Evolutionary conservation across 2,329 filamentous ascomycete species (phyloP), one percentile per base, ranked within the genome.

Genomic region (Talaromyces sp.): DNA sequence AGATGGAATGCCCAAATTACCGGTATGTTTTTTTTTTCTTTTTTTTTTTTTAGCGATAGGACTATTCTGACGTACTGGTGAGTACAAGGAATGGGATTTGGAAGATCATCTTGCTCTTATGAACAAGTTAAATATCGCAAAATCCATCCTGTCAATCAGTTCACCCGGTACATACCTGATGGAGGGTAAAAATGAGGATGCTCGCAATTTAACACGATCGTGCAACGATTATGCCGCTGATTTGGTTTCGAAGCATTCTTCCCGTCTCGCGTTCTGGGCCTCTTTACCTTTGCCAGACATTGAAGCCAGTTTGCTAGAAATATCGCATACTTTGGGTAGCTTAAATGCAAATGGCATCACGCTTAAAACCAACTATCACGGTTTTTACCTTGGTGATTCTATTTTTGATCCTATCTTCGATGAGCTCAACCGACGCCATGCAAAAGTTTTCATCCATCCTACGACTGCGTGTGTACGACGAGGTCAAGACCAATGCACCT

Each of bases 361-460:
- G 0, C 65, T 85, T 4, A 63, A 82, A 65, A 82, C 82, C 1
- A 85, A 85, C 61, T 76, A 76, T 26, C 77, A 82, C 53, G 82
- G 82, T 6, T 64, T 76, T 12, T 85, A 85, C 65, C 68, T 84
- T 0, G 83, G 83, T 3, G 77, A 82, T 61, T 61, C 69, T 0
- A 65, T 63, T 1, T 74, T 85, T 29, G 75, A 79, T 24, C 68
- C 72, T 0, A 71, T 85, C 12, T 84, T 82, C 62, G 72, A 77
- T 1, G 78, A 76, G 38, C 67, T 85, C 27, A 79, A 84, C 58
- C 64, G 68, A 2, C 67, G 79, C 1, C 72, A 78, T 3, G 79
- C 79, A 0, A 78, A 75, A 1, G 72, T 84, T 0, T 85, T 85
- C 66, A 78, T 84, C 52, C 83, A 85, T 59, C 82, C 81, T 0